phyloP scores from a whole-genome alignment of 2,329 filamentous ascomycete species.

The Exophiala sp. region DNA sequence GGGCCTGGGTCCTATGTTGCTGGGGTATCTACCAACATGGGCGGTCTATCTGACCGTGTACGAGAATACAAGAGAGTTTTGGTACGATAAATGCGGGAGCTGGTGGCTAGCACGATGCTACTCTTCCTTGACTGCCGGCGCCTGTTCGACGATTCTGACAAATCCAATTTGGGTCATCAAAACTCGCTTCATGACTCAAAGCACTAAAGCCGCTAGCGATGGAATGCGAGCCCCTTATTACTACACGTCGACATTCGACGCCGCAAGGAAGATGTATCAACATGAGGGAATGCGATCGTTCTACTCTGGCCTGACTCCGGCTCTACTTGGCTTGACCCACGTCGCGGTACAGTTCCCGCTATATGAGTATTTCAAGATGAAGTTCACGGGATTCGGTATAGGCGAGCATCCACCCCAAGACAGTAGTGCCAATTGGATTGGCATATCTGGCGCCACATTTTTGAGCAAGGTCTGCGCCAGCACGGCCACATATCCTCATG shows the following conservation, averaged over 20 bases:
- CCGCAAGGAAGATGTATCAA: conserved; percentile 91
- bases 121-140: conserved; percentile 86
- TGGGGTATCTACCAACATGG: conserved; percentile 97
- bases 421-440: conserved; percentile 68
- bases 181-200: conserved; percentile 94
- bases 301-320: conserved; percentile 91
- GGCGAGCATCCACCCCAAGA: conserved; percentile 61
- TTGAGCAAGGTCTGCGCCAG: conserved; percentile 93
- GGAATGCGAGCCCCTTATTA: conserved; percentile 66
- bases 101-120: conserved; percentile 76
- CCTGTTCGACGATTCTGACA: conserved; percentile 86
- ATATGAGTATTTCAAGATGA: conserved; percentile 88
- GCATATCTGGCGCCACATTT: conserved; percentile 83
- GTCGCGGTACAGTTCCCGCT: conserved; percentile 96
- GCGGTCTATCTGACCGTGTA: conserved; percentile 98
- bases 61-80: conserved; percentile 77
- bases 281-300: conserved; percentile 86
- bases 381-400: conserved; percentile 86
- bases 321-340: conserved; percentile 85
- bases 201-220: conserved; percentile 52
- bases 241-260: conserved; percentile 84
- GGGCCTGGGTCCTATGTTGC: conserved; percentile 86
- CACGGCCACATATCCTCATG: conserved; percentile 93
- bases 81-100: conserved; percentile 62
- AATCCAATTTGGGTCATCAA: conserved; percentile 99